Evolutionary conservation across 1,284 basidiomycete genomes (phyloP), one percentile per base, ranked within the genome.

Genomic region (Moniliophthora roreri): DNA sequence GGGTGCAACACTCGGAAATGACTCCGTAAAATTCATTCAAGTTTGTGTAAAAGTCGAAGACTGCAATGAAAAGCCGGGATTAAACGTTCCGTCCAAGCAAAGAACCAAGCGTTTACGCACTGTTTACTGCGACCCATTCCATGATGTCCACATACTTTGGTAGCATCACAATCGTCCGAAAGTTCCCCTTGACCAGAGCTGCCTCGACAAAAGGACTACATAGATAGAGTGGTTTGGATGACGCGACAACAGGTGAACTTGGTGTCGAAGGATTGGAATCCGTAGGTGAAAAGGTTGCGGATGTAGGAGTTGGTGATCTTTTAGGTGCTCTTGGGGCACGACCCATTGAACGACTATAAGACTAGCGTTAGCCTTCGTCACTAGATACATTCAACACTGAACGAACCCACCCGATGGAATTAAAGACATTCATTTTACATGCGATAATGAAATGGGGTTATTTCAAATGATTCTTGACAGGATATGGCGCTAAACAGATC

Each of bases 81-180:
- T 34, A 4, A 18, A 0, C 9, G 24, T 24, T 21, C 16, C 26
- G 9, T 11, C 6, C 28, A 32, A 32, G 47, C 42, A 39, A 28
- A 15, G 39, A 38, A 47, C 40, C 1, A 49, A 23, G 26, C n/a
- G n/a, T n/a, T 21, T 52, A 78, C 92, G 67, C 67, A 98, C 95
- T 81, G 67, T 98, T 98, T 55, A 97, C 90, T 0, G 95, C 96
- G 28, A 99, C 93, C 97, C 97, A 99, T 72, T 99, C 97, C 82
- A 94, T 95, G 49, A 95, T 91, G 69, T 97, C 93, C 38, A 95
- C 91, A 67, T 96, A 98, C 69, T 98, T 98, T 16, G 97, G 97
- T 35, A 97, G 82, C 74, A 95, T 92, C 37, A 98, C 95, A 62
- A 99, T 98, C 1, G 95, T 98, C 76, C 98, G 98, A 77, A 98